Base-by-base conservation (phyloP, 78 protist species). In the Dictyostelium purpureum region DNA sequence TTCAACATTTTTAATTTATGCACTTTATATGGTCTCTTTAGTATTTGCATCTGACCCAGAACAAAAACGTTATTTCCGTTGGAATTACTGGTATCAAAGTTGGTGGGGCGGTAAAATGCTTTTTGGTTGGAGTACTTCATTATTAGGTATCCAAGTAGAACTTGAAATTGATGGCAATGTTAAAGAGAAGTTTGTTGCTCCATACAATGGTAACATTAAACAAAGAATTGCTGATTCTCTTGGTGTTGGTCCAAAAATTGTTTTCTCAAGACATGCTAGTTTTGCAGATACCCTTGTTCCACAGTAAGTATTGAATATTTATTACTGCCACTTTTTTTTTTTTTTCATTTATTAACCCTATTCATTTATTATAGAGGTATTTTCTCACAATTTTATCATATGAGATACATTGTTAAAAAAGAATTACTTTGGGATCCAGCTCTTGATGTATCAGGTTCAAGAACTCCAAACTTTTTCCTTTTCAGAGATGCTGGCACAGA, bases 81-180 rank as follows among this genome's bases (percentile, higher is more conserved):
- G 91, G 91, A 43, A 43, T 52, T 85, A 70, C 56, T 85, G 91
- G 91, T 85, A 85, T 33, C 91, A 85, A 73, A 28, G 51, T 5
- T 85, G 91, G 91, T 85, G 91, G 91, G 91, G 91, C 47, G 91
- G 91, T 59, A 35, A n/a, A 43, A 85, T 85, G 91, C 14, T 85
- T n/a, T 85, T 85, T 73, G 91, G 91, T 57, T 85, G 91, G 91
- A 57, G 73, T 31, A 56, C 51, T 26, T 33, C n/a, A 28, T 35
- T 69, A 5, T 31, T 85, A 35, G 91, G 91, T 28, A 67, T 85
- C 1, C 38, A 71, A 19, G 77, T 59, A 19, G 49, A 85, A 12
- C 16, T 85, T 52, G 91, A 85, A 35, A 24, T 73, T 31, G 69
- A 45, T 24, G 91, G 91, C 12, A 35, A 66, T n/a, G 69, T 61